A percentile compares a stretch with the other conserved stretches of the same genome.
Conservation (phyloP, 2,329 filamentous ascomycete genomes). For the Diplodia seriata region DNA sequence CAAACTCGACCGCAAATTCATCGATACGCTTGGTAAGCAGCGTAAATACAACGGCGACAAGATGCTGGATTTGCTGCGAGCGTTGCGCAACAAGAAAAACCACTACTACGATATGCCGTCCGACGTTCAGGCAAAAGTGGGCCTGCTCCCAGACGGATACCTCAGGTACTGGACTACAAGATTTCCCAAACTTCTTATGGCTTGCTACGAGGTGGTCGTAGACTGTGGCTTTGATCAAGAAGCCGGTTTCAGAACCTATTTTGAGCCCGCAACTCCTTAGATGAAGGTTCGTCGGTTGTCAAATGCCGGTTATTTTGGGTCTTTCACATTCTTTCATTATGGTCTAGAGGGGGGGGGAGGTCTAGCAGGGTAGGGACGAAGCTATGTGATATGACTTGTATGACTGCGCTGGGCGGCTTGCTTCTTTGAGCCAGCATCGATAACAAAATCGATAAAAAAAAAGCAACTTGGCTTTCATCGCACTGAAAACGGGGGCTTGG, state of each 20-base stretch:
- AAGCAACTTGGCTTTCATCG: not conserved
- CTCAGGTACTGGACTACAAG: slow-evolving; percentile 80
- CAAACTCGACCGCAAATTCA: slow-evolving; percentile 77
- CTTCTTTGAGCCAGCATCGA: slow-evolving; percentile 20
- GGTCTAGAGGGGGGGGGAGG: not conserved
- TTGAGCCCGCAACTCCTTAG: slow-evolving; percentile 44
- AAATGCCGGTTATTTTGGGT: not conserved
- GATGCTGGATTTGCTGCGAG: slow-evolving; percentile 85
- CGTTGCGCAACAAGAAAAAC: slow-evolving; percentile 93
- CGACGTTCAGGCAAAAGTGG: slow-evolving; percentile 74
- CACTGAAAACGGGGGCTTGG: not conserved
- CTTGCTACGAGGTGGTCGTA: slow-evolving; percentile 77
- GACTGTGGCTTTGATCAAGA: slow-evolving; percentile 68
- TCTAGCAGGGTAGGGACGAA: not conserved
- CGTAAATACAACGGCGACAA: slow-evolving; percentile 88
- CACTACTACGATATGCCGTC: slow-evolving; percentile 97
- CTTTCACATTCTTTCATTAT: not conserved
- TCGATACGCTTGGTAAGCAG: slow-evolving; percentile 90
- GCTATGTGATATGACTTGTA: slow-evolving; percentile 18
- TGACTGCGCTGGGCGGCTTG: slow-evolving; percentile 16
- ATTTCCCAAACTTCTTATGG: slow-evolving; percentile 80
- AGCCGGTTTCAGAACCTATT: slow-evolving; percentile 76
- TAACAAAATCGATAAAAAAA: slow-evolving; percentile 23
- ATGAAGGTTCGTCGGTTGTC: not conserved
- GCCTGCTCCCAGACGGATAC: slow-evolving; percentile 79